Conservation (phyloP, 2,329 filamentous ascomycete genomes). For the Nothopassalora personata region DNA sequence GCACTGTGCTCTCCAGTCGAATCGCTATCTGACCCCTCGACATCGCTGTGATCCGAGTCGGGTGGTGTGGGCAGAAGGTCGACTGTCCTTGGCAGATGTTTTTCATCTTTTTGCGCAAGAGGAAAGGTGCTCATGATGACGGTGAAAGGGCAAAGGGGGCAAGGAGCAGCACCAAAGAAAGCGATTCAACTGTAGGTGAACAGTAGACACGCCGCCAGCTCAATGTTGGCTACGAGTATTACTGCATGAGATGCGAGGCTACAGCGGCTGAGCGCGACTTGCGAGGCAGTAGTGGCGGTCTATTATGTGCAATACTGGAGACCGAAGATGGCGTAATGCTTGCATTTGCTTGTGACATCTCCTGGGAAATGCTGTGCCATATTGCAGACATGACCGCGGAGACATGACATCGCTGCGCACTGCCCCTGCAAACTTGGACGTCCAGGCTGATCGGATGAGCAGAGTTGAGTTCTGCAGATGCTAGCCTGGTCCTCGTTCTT, state of each 20-base stretch:
- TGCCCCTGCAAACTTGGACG: neutral
- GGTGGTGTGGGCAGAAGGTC: slow-evolving; percentile 35
- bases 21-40: slow-evolving; percentile 24
- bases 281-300: neutral
- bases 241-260: neutral
- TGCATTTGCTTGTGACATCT: slow-evolving; percentile 1
- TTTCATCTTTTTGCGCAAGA: slow-evolving; percentile 19
- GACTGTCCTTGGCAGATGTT: slow-evolving; percentile 20
- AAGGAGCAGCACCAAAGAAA: neutral
- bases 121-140: slow-evolving; percentile 9
- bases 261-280: neutral
- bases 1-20: slow-evolving; percentile 55
- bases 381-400: neutral
- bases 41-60: slow-evolving; percentile 32
- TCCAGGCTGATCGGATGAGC: neutral
- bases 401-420: neutral
- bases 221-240: neutral
- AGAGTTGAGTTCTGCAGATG: neutral
- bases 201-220: neutral
- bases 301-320: neutral
- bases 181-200: neutral
- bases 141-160: neutral
- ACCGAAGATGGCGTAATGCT: neutral
- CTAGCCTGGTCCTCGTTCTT: neutral
- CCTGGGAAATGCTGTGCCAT: neutral